Percentiles rank a stretch among this genome's conserved stretches.
Conservation (phyloP, 2,329 filamentous ascomycete species). For the Tolypocladium ovalisporum region DNA sequence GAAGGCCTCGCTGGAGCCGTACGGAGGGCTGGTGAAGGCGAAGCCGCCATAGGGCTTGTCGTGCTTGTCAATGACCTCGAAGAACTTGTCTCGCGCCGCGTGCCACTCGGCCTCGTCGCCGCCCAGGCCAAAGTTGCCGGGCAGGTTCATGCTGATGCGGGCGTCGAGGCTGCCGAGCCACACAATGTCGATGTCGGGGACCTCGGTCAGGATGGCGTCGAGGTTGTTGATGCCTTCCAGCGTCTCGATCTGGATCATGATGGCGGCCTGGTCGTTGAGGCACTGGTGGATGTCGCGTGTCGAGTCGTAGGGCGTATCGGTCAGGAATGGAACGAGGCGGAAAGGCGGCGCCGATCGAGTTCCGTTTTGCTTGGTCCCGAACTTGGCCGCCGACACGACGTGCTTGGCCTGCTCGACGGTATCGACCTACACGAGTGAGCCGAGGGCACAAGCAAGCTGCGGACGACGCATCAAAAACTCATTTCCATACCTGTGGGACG, state of each 20-base stretch:
- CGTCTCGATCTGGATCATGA: slow-evolving; percentile 37
- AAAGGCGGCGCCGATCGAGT: slow-evolving; percentile 34
- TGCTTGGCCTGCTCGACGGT: slow-evolving; percentile 34
- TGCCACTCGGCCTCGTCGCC: slow-evolving; percentile 30
- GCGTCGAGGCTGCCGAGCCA: slow-evolving; percentile 35
- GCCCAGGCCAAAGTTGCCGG: slow-evolving; percentile 17
- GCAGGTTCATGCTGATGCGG: slow-evolving; percentile 31
- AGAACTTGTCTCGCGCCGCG: slow-evolving; percentile 24
- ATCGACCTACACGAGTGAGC: slow-evolving; percentile 19
- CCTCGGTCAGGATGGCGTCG: slow-evolving; percentile 35
- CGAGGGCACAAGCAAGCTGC: neutral
- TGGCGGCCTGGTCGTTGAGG: slow-evolving; percentile 33
- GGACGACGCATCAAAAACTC: neutral
- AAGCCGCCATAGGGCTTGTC: slow-evolving; percentile 29
- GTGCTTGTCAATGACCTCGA: slow-evolving; percentile 30
- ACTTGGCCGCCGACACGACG: slow-evolving; percentile 31
- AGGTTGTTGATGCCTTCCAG: slow-evolving; percentile 30
- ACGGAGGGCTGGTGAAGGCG: slow-evolving; percentile 14
- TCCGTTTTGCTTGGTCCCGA: slow-evolving; percentile 25
- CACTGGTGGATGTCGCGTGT: slow-evolving; percentile 23
- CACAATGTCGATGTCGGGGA: slow-evolving; percentile 33
- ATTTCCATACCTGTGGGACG: slow-evolving; percentile 22
- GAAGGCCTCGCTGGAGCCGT: slow-evolving; percentile 11
- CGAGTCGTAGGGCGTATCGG: slow-evolving; percentile 22
- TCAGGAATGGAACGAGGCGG: slow-evolving; percentile 27